These are phyloP conservation scores for Primulina huaijiensis DNA, from an alignment of 257 asterid species.

Conservation along the genomic window DNA sequence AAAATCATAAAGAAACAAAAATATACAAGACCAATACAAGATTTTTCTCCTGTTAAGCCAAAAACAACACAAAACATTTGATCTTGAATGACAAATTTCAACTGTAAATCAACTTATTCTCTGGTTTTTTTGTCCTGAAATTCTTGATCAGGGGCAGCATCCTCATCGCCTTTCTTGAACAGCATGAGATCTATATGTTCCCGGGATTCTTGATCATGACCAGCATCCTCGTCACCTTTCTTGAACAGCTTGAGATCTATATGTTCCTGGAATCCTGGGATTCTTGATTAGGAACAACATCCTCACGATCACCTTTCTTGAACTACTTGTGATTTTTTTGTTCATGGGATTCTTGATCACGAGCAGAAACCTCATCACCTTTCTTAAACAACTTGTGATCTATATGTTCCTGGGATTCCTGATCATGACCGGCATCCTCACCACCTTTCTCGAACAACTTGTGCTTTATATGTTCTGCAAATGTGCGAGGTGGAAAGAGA, in stretches of 20 bases:
- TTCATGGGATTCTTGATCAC: constrained; percentile 25
- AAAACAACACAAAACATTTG: background rate
- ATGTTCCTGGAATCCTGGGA: constrained; percentile 52
- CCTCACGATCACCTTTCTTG: constrained; percentile 36
- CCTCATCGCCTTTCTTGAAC: constrained; percentile 46
- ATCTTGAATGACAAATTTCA: background rate
- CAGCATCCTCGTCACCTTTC: constrained; percentile 34
- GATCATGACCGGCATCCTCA: constrained; percentile 21
- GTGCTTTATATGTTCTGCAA: constrained; percentile 66
- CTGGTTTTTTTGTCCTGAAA: constrained; percentile 40
- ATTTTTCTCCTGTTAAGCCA: background rate
- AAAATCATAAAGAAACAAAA: too few species aligned
- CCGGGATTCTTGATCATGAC: background rate
- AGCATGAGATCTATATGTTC: constrained; percentile 69
- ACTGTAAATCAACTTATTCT: constrained; percentile 42
- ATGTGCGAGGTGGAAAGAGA: constrained; percentile 62
- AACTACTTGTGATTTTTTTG: constrained; percentile 70
- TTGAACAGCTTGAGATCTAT: constrained; percentile 56
- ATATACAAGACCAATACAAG: background rate
- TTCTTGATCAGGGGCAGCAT: background rate
- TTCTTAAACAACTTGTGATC: constrained; percentile 61
- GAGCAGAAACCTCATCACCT: constrained; percentile 26
- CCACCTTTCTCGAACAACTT: constrained; percentile 57
- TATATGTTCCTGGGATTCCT: constrained; percentile 44
- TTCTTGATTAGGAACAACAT: background rate